A percentile compares a stretch with the other conserved stretches of the same genome.
Evolutionary conservation across 345 rosid genomes (phyloP).

Genomic region (Microcos paniculata): DNA sequence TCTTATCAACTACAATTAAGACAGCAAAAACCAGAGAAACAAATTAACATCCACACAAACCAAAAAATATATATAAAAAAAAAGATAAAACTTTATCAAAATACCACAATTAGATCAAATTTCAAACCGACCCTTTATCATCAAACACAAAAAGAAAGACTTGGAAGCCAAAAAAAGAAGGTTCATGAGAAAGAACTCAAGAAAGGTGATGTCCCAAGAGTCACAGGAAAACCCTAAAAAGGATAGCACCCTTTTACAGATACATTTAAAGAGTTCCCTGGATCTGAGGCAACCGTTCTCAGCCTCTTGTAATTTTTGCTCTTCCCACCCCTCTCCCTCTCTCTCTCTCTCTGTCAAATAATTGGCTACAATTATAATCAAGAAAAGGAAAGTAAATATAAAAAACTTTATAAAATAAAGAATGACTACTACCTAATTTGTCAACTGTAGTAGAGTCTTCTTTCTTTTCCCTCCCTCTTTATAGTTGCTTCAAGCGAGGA

Average conservation of each 20-base stretch:
- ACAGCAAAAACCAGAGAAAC: conserved; percentile 19
- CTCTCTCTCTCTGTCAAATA: conserved; percentile 26
- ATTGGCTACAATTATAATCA: conserved; percentile 22
- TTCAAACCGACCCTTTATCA: conserved; percentile 30
- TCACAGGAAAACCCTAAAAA: conserved; percentile 53
- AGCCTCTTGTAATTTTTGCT: conserved; percentile 36
- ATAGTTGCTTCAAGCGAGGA: conserved; percentile 9
- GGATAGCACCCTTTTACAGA: conserved; percentile 31
- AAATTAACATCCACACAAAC: conserved; percentile 28
- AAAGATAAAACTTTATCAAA: background rate
- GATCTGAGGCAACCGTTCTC: conserved; percentile 63
- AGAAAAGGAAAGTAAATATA: background rate
- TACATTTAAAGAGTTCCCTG: conserved; percentile 46
- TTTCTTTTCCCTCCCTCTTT: background rate
- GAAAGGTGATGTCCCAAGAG: conserved; percentile 41
- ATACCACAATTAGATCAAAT: conserved; percentile 15
- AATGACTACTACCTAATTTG: conserved; percentile 23
- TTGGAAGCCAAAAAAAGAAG: conserved; percentile 2
- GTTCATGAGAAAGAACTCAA: conserved; percentile 54
- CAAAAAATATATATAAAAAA: background rate
- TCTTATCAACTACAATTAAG: conserved; percentile 40
- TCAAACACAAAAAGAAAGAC: conserved; percentile 30
- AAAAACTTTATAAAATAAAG: background rate
- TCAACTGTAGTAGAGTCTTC: conserved; percentile 24
- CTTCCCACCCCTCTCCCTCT: conserved; percentile 5